A percentile compares a stretch with the other conserved stretches of the same genome.
These are phyloP conservation scores for Penicillium paneum DNA, from an alignment of 2,329 filamentous ascomycete species.

Conservation along the genomic window DNA sequence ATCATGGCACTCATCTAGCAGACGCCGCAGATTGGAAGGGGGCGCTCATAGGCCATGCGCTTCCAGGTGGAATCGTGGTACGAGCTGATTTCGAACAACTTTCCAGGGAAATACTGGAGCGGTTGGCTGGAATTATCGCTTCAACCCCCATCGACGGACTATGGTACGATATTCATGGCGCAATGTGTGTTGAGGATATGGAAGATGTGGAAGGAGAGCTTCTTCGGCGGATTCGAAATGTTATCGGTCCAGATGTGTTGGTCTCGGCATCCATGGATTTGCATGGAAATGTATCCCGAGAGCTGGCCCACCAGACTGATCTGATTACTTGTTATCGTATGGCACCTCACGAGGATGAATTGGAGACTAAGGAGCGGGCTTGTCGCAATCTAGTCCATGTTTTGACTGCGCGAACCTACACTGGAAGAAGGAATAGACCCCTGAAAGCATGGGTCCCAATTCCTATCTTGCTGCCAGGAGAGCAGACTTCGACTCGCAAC, in stretches of 20 bases:
- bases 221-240: conserved; percentile 44
- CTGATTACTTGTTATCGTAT: conserved; percentile 54
- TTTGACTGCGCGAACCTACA: conserved; percentile 22
- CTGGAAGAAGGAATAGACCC: conserved; percentile 31
- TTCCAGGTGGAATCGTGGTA: conserved; percentile 51
- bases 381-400: conserved; percentile 50
- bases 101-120: conserved; percentile 40
- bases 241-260: conserved; percentile 47
- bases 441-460: conserved; percentile 54
- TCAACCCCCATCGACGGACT: conserved; percentile 45
- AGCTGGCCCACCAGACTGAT: conserved; percentile 50
- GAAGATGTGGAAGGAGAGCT: conserved; percentile 51
- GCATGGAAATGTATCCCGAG: conserved; percentile 54
- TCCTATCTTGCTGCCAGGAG: conserved; percentile 52
- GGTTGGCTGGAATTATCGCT: conserved; percentile 39
- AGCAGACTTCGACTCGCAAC: conserved; percentile 55
- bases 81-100: conserved; percentile 49
- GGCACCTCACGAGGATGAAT: conserved; percentile 52
- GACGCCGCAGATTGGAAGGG: conserved; percentile 50
- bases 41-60: conserved; percentile 51
- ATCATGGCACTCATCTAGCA: conserved; percentile 41
- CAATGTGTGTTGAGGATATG: conserved; percentile 53
- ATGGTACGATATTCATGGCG: conserved; percentile 57
- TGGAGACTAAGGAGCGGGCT: conserved; percentile 52
- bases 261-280: conserved; percentile 57